Conservation (phyloP, 768 basidiomycete species). For the Trametes cinnabarina region DNA sequence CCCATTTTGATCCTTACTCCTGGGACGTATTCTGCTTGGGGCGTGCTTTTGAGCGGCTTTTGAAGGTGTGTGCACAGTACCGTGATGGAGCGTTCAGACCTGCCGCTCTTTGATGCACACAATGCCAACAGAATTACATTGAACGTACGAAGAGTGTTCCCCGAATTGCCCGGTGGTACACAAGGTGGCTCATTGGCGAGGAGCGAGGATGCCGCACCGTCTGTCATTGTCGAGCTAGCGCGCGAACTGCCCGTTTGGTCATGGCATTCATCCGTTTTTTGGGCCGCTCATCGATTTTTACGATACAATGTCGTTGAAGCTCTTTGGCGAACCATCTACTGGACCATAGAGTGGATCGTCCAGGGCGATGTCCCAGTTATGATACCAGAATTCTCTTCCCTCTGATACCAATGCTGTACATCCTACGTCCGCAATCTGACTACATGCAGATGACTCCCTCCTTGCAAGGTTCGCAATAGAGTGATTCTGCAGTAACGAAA, state of each 20-base stretch:
- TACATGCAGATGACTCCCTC: no score
- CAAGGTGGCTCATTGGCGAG: neutral
- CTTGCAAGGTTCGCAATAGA: no score
- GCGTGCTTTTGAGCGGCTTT: neutral
- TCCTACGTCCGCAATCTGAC: no score
- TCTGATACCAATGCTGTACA: no score
- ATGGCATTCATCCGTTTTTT: neutral
- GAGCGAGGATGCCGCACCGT: neutral
- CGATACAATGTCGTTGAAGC: neutral
- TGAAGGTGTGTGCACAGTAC: neutral
- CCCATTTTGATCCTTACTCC: slow-evolving; percentile 10
- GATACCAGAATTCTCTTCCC: no score
- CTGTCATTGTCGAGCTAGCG: slow-evolving; percentile 1
- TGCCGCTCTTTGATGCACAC: neutral
- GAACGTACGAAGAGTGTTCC: no score
- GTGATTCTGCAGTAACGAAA: no score
- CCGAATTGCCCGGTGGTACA: neutral
- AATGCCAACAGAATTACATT: neutral
- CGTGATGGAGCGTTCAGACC: no score
- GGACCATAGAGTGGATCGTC: no score
- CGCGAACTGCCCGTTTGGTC: neutral
- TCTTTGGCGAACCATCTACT: neutral
- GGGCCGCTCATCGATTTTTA: neutral
- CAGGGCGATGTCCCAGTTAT: no score
- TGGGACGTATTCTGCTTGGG: slow-evolving; percentile 12